Base-by-base conservation (phyloP, 202 grass and related monocot species). In the Cymbopogon flexuosus region DNA sequence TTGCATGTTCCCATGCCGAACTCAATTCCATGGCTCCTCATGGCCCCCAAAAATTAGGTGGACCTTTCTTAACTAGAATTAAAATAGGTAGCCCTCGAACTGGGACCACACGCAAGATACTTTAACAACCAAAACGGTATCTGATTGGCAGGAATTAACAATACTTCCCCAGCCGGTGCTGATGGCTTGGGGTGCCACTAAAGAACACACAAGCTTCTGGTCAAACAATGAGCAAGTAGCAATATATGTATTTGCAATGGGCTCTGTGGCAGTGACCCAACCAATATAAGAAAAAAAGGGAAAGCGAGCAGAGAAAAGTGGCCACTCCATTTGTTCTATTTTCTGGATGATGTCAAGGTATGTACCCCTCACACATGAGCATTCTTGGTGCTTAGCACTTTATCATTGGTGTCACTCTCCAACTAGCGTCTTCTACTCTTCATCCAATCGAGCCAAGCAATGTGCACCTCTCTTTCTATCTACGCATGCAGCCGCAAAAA, bases 221-320 rank as follows among this genome's bases (percentile, higher is more conserved):
- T 90, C 84, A 86, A 86, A 75, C 59, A 83, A 79, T 57, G 75
- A 63, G 69, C 79, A 89, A 74, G 74, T 64, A 65, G 79, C 70
- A 79, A 49, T 86, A 79, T 4, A 79, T 83, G 2, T 83, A 83
- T 64, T 83, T 22, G 62, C 79, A 68, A 46, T 77, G 72, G 41
- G 62, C 84, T 86, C 62, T 65, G 63, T 65, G 79, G 54, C 85
- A 86, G 88, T 83, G 88, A 89, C 79, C 22, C 62, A 89, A 89
- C 42, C 54, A 86, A 58, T 86, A 83, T 75, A 69, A 51, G 37
- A 51, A 81, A 27, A 34, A 29, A 40, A 40, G 47, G 74, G 31
- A 79, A 79, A 86, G 79, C 30, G 30, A 57, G 73, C 35, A 66
- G 11, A 56, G 51, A 47, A 72, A 83, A 74, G 73, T 64, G 87